Evolutionary conservation across 169 alveolate genomes (phyloP), one percentile per base, ranked within the genome.

Genomic region (Cryptosporidium baileyi): DNA sequence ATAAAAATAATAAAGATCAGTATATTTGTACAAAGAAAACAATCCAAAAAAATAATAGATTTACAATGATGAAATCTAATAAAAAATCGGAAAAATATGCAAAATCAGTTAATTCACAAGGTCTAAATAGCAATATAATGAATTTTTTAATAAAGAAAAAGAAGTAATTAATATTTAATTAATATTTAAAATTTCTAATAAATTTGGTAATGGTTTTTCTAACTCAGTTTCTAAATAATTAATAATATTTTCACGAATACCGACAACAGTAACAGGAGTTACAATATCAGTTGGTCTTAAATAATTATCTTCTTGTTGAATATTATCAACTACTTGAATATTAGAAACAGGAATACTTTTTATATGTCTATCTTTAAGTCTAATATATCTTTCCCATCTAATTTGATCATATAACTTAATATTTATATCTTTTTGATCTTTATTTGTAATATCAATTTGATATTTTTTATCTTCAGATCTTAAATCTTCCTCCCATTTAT

Each of bases 401-500:
- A 26, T 57, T 26, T 41, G 30, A n/a, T 51, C 67, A 19, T 52
- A 34, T 26, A 15, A 22, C 22, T 54, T 43, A 2, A 36, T 51
- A 30, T 65, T 51, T 4, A 5, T 32, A 2, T 65, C 32, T 32
- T 1, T 38, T 32, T 32, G 80, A n/a, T n/a, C n/a, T n/a, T n/a
- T n/a, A n/a, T n/a, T n/a, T n/a, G n/a, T n/a, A n/a, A n/a, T n/a
- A 28, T 19, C 59, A 22, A 61, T 30, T 7, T 34, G 41, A 41
- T 54, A 74, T 38, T 13, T 41, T 1, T 36, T 45, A 74, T 38
- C 38, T 13, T 57, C 57, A 40, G 30, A 32, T 26, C 85, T 51
- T 13, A 74, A 61, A 57, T 74, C 85, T 41, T 74, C 85, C 28
- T 74, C 74, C 85, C 85, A 74, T 26, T 74, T 74, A 51, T 74